Conservation (phyloP, 352 stramenopile genomes). For the Pilasporangium apinafurcum region DNA sequence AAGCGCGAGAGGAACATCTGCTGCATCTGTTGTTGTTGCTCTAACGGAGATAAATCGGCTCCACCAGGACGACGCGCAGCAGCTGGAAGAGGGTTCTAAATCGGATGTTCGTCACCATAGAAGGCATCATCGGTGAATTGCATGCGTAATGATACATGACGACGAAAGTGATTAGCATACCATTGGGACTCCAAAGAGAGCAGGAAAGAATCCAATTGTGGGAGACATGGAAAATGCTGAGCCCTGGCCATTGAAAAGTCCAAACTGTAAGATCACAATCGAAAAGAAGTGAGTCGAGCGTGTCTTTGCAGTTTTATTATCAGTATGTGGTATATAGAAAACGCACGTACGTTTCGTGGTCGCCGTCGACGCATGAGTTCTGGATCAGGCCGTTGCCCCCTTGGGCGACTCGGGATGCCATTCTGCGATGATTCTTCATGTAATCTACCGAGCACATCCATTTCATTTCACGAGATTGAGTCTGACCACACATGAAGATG, state of each 20-base stretch:
- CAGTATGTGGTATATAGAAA: neutral
- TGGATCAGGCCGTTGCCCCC: slow-evolving; percentile 51
- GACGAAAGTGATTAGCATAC: slow-evolving; percentile 11
- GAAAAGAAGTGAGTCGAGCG: no score
- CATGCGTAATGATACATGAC: slow-evolving; percentile 21
- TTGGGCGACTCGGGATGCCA: slow-evolving; percentile 46
- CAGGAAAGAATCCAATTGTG: slow-evolving; percentile 80
- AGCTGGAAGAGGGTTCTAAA: slow-evolving; percentile 28
- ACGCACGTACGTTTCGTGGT: slow-evolving; percentile 29
- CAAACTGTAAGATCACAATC: slow-evolving; percentile 28
- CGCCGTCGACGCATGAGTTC: slow-evolving; percentile 50
- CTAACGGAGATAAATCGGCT: slow-evolving; percentile 37
- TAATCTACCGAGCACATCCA: slow-evolving; percentile 8
- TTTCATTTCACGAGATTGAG: no score
- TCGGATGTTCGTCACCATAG: no score
- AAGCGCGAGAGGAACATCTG: slow-evolving; percentile 68
- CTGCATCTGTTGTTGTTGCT: slow-evolving; percentile 59
- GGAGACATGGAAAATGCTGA: slow-evolving; percentile 48
- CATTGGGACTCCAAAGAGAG: slow-evolving; percentile 65
- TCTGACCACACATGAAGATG: no score
- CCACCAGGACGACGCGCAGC: slow-evolving; percentile 34
- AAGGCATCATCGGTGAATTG: slow-evolving; percentile 20
- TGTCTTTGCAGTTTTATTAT: no score
- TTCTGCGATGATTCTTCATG: slow-evolving; percentile 14
- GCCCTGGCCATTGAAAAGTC: slow-evolving; percentile 24